These are phyloP conservation scores for Staphylotrichum longicolle DNA, from an alignment of 495 filamentous ascomycete genomes.

Conservation along the genomic window DNA sequence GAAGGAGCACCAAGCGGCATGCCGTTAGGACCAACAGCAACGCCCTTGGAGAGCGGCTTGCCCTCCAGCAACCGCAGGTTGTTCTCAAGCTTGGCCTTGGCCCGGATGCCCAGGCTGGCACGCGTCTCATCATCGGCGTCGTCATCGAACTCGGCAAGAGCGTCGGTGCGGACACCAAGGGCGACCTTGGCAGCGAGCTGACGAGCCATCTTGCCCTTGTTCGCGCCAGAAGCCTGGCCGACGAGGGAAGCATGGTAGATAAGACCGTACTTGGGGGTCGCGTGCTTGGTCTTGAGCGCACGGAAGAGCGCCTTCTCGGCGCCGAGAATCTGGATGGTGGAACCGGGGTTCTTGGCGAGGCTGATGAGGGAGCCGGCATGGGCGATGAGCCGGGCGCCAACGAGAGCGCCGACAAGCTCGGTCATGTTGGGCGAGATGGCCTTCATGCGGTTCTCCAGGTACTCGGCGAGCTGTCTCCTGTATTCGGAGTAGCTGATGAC, in stretches of 20 bases:
- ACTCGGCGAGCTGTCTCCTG: slow-evolving; percentile 79
- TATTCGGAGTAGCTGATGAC: slow-evolving; percentile 90
- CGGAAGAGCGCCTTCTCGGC: slow-evolving; percentile 99
- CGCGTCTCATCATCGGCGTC: slow-evolving; percentile 83
- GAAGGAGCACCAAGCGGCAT: slow-evolving; percentile 52
- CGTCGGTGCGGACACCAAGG: slow-evolving; percentile 88
- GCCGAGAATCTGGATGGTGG: slow-evolving; percentile 95
- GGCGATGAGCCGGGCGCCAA: slow-evolving; percentile 92
- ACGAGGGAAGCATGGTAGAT: slow-evolving; percentile 98
- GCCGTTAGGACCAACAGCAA: slow-evolving; percentile 72
- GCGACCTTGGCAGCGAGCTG: slow-evolving; percentile 92
- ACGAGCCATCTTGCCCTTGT: slow-evolving; percentile 99
- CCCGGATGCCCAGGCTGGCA: slow-evolving; percentile 67
- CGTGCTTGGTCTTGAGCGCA: slow-evolving; percentile 97
- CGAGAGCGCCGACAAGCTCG: slow-evolving; percentile 86
- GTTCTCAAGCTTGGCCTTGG: slow-evolving; percentile 77
- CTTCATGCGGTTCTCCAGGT: slow-evolving; percentile 90
- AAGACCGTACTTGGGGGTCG: slow-evolving; percentile 98
- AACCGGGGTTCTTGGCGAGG: slow-evolving; percentile 93
- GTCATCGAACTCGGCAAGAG: slow-evolving; percentile 74
- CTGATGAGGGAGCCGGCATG: slow-evolving; percentile 94
- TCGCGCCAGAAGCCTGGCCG: slow-evolving; percentile 92
- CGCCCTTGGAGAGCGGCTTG: slow-evolving; percentile 78
- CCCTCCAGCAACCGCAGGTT: slow-evolving; percentile 83
- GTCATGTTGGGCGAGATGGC: slow-evolving; percentile 97